phyloP scores from a whole-genome alignment of 2,329 filamentous ascomycete species.

The Aspergillus aculeatinus region DNA sequence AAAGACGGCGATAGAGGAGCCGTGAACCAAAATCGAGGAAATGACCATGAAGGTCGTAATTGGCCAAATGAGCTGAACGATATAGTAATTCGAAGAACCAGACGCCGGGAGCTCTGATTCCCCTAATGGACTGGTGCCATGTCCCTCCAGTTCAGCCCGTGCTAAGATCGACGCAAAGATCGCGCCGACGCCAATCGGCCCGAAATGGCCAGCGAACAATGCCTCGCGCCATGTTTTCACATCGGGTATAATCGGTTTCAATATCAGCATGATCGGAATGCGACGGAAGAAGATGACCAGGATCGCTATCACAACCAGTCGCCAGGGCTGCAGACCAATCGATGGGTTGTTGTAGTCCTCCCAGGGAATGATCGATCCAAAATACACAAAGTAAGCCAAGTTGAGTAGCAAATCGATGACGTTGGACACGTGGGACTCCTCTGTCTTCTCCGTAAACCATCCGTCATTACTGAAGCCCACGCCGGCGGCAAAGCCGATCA shows the following conservation, averaged over 20 bases:
- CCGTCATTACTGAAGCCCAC: constrained; percentile 99
- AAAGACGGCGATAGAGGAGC: constrained; percentile 97
- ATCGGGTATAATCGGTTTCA: constrained; percentile 93
- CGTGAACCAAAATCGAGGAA: constrained; percentile 89
- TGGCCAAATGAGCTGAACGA: constrained; percentile 90
- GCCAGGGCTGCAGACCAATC: constrained; percentile 80
- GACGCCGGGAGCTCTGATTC: constrained; percentile 55
- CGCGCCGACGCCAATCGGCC: constrained; percentile 93
- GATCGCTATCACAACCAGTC: constrained; percentile 87
- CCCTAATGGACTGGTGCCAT: constrained; percentile 70
- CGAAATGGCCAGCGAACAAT: constrained; percentile 94
- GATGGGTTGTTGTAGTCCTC: constrained; percentile 75
- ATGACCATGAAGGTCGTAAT: constrained; percentile 94
- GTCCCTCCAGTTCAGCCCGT: constrained; percentile 82
- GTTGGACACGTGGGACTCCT: constrained; percentile 98
- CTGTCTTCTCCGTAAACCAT: constrained; percentile 97
- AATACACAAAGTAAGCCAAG: constrained; percentile 95
- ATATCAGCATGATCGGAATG: constrained; percentile 86
- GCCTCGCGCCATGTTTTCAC: constrained; percentile 98
- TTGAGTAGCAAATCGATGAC: constrained; percentile 97
- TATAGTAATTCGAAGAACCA: constrained; percentile 61
- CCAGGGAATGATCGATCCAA: constrained; percentile 97
- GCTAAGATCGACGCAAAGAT: constrained; percentile 94
- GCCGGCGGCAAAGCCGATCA: constrained; percentile 91
- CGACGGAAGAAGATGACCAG: constrained; percentile 94